Evolutionary conservation across 2,329 filamentous ascomycete species (phyloP).

Genomic region (Nothophaeocryptopus gaeumannii): DNA sequence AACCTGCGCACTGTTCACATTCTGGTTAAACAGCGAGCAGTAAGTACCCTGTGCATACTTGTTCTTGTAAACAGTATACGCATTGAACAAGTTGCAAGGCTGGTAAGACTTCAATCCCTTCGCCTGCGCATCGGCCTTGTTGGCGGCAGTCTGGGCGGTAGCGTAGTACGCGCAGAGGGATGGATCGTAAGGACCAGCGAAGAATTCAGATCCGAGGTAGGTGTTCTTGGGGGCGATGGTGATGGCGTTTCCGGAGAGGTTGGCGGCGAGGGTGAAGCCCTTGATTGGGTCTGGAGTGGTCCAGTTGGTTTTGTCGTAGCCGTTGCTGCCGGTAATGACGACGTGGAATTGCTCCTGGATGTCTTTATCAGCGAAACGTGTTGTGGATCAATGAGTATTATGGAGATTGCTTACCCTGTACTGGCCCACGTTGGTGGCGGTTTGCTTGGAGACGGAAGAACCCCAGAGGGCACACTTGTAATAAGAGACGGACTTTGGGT

Average conservation of each 20-base stretch:
- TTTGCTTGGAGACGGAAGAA: constrained; percentile 27
- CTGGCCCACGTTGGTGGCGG: constrained; percentile 29
- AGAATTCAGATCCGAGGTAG: constrained; percentile 25
- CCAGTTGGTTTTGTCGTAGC: constrained; percentile 31
- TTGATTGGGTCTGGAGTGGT: constrained; percentile 19
- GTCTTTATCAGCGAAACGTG: not conserved
- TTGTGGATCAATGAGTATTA: not conserved
- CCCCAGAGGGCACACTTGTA: constrained; percentile 37
- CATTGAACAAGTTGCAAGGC: constrained; percentile 29
- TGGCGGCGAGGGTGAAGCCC: constrained; percentile 32
- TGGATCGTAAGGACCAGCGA: constrained; percentile 29
- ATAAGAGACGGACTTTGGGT: constrained; percentile 31
- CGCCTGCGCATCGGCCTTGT: constrained; percentile 19
- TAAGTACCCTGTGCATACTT: constrained; percentile 26
- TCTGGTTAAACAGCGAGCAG: constrained; percentile 24
- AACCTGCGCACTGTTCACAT: constrained; percentile 18
- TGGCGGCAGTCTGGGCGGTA: constrained; percentile 22
- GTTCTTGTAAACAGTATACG: constrained; percentile 29
- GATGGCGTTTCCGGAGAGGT: constrained; percentile 29
- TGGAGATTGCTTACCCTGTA: constrained; percentile 26
- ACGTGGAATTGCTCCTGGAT: constrained; percentile 24
- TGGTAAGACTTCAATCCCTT: constrained; percentile 19
- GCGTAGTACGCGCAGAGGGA: constrained; percentile 27
- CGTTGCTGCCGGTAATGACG: constrained; percentile 31
- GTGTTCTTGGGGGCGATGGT: constrained; percentile 21